Base-by-base conservation (phyloP, 2,329 filamentous ascomycete genomes). In the Chrysoporthe austroafricana region DNA sequence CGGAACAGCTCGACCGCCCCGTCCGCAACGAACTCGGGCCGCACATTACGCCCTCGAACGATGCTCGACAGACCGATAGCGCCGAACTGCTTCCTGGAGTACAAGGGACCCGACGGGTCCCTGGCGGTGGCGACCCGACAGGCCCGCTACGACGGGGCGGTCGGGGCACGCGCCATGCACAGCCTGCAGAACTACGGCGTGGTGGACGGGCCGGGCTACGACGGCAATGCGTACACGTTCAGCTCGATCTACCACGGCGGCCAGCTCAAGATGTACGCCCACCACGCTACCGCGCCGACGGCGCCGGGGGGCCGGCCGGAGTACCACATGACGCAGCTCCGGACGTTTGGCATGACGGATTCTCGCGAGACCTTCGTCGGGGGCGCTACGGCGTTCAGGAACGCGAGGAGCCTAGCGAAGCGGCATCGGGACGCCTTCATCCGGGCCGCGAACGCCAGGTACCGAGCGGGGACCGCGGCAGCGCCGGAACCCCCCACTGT, bases 61-160 rank as follows among this genome's bases (percentile, higher is more conserved):
- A 71, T 73, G 60, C 43, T 62, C 16, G 70, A 74, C 61, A 73
- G 73, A 66, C 79, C 78, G 0, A 67, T 78, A 7, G 74, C 71
- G 43, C 79, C 79, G 2, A 82, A 83, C 71, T 79, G 82, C 66
- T 83, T 83, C 67, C 26, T 82, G 0, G 78, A 78, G 62, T 76
- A 72, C 0, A 82, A 82, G 68, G 77, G 76, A 1, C 78, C 76
- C 9, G 65, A 77, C 65, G 77, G 77, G 4, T 72, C 69, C 54
- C 9, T 62, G 6, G 73, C 66, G 5, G 77, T 79, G 7, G 77
- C 74, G 21, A 71, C 11, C 50, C 74, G 76, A 42, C 79, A 81
- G 68, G 79, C 76, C 62, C 73, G 74, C 63, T 77, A 80, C 59
- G 48, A 52, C 32, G 32, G 44, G 16, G 60, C 60, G 7, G 4